Conservation (phyloP, 306 rosid genomes). For the Mimosa bimucronata region DNA sequence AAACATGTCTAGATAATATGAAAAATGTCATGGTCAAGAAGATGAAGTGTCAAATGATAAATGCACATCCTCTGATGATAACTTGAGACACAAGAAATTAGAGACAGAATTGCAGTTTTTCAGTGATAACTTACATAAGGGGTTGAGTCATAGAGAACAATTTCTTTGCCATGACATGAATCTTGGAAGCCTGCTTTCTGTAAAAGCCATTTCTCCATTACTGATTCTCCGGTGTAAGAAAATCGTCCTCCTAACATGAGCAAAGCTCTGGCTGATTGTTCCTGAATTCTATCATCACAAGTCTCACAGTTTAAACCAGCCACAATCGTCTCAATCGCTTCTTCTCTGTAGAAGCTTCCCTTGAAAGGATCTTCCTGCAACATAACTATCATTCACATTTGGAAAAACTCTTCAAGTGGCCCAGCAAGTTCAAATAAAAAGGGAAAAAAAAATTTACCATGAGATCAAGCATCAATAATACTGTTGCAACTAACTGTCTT, state of each 20-base stretch:
- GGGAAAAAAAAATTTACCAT: conserved; percentile 61
- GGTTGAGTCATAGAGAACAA: conserved; percentile 38
- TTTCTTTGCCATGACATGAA: conserved; percentile 47
- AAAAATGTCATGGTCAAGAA: neutral
- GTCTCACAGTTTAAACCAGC: conserved; percentile 53
- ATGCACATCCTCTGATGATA: conserved; percentile 15
- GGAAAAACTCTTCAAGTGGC: conserved; percentile 32
- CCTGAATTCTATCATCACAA: conserved; percentile 52
- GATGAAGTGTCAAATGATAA: neutral
- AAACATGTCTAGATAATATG: neutral
- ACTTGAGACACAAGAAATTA: conserved; percentile 11
- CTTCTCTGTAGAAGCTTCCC: conserved; percentile 75
- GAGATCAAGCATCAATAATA: conserved; percentile 75
- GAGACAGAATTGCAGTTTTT: neutral
- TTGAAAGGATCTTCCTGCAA: conserved; percentile 78
- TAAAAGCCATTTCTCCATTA: conserved; percentile 62
- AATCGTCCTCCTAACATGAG: conserved; percentile 68
- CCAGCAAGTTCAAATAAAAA: neutral
- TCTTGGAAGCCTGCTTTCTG: conserved; percentile 66
- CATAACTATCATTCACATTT: conserved; percentile 63
- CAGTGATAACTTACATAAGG: conserved; percentile 46
- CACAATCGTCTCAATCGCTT: conserved; percentile 71
- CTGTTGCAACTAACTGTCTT: conserved; percentile 64
- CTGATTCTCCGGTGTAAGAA: conserved; percentile 61
- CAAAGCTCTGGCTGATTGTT: conserved; percentile 71